Evolutionary conservation across 2,329 filamentous ascomycete genomes (phyloP), one percentile per base, ranked within the genome.

Genomic region (Fusarium neocosmosporiellum): DNA sequence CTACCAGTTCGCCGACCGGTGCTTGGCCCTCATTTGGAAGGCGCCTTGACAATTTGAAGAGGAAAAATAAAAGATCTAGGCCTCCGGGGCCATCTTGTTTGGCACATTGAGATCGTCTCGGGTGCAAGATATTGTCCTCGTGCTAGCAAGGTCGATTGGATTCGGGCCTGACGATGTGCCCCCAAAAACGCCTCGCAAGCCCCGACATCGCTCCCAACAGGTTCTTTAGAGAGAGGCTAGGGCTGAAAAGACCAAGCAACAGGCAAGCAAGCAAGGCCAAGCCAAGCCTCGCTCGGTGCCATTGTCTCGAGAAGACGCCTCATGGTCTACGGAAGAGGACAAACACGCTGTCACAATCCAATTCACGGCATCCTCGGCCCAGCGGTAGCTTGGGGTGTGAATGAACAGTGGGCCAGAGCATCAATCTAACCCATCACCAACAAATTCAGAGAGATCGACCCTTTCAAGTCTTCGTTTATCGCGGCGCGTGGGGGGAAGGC

Each of bases 101-200:
- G 58, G 58, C 27, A 43, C 53, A 46, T 41, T 58, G 55, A 53
- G 55, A 65, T 60, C 55, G 46, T 53, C 46, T 31, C 46, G 46
- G 46, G 46, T 53, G n/a, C 46, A 53, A 53, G 46, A 53, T 53
- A 16, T 53, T 31, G 46, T 53, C 46, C 46, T 53, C 46, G 46
- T 33, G 46, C 46, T 53, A 46, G 20, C 41, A 16, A 24, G 41
- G 41, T 24, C 41, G 41, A 46, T 46, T 24, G 34, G 34, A 16
- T 36, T 36, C 14, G 20, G 13, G 27, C 46, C 46, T 53, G 46
- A 53, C 7, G 27, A 53, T 53, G 18, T 14, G 46, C 27, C 27
- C 18, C 18, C 18, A 50, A 50, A 31, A 31, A 31, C 46, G 46
- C 46, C 46, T 53, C 46, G 9, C n/a, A 53, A 31, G 27, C 46